Conservation (phyloP, 2,329 filamentous ascomycete genomes). For the Metarhizium brunneum region DNA sequence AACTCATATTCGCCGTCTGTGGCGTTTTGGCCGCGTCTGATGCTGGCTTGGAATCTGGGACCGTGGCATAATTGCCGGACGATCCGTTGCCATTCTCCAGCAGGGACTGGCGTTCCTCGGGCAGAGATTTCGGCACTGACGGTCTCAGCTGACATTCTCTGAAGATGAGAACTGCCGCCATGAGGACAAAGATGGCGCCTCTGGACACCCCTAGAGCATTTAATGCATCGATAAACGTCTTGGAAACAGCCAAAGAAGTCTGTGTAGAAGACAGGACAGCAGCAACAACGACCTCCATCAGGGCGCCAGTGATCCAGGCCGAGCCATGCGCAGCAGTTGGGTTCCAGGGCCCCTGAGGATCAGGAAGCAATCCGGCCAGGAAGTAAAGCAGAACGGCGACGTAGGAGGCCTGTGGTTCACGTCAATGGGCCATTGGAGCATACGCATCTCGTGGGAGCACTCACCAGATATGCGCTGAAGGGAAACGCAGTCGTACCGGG, state of each 20-base stretch:
- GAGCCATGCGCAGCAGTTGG: constrained; percentile 25
- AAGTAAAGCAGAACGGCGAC: constrained; percentile 32
- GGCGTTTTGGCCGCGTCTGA: constrained; percentile 15
- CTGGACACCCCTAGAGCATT: constrained; percentile 22
- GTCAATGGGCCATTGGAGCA: constrained; percentile 2
- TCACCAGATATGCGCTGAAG: constrained; percentile 31
- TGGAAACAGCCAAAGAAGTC: constrained; percentile 18
- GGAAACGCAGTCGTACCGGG: constrained; percentile 22
- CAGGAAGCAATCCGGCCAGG: constrained; percentile 30
- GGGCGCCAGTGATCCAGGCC: constrained; percentile 26
- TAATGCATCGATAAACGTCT: constrained; percentile 19
- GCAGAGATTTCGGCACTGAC: constrained; percentile 15
- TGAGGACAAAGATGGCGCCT: constrained; percentile 22
- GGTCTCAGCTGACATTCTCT: constrained; percentile 22
- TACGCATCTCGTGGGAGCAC: background rate
- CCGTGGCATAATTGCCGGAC: constrained; percentile 18
- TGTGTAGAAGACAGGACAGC: constrained; percentile 23
- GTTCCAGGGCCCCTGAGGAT: constrained; percentile 35
- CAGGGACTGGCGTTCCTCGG: constrained; percentile 28
- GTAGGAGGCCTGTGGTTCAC: constrained; percentile 23
- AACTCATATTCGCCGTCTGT: constrained; percentile 26
- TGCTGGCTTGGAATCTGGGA: constrained; percentile 4
- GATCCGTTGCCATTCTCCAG: constrained; percentile 28
- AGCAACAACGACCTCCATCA: constrained; percentile 27
- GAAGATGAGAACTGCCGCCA: constrained; percentile 21